Conservation (phyloP, 345 rosid genomes). For the Nephelium lappaceum region DNA sequence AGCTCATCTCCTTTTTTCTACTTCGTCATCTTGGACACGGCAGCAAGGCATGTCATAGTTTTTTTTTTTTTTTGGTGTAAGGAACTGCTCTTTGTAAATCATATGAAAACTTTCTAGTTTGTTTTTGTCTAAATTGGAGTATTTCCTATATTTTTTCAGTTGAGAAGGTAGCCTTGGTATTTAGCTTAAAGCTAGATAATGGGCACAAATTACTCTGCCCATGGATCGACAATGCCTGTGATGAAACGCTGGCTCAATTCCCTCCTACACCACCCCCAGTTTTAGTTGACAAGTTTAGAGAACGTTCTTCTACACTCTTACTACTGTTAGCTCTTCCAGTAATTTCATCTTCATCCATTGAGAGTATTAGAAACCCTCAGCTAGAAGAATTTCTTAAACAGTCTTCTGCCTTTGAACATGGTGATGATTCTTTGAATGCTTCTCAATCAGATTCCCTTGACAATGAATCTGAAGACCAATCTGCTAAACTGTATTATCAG, state of each 20-base stretch:
- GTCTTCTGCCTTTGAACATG: slow-evolving; percentile 39
- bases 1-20: slow-evolving; percentile 76
- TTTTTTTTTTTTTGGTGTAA: slow-evolving; percentile 4
- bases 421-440: slow-evolving; percentile 25
- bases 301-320: slow-evolving; percentile 54
- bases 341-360: slow-evolving; percentile 70
- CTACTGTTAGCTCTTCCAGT: slow-evolving; percentile 71
- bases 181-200: slow-evolving; percentile 86
- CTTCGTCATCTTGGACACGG: slow-evolving; percentile 82
- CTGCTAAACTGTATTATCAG: slow-evolving; percentile 68
- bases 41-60: slow-evolving; percentile 66
- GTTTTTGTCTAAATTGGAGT: slow-evolving; percentile 21
- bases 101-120: not conserved
- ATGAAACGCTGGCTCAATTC: slow-evolving; percentile 83
- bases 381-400: slow-evolving; percentile 72
- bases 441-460: slow-evolving; percentile 42
- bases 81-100: not conserved
- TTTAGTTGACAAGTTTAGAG: slow-evolving; percentile 67
- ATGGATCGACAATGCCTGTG: slow-evolving; percentile 79
- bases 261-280: slow-evolving; percentile 69
- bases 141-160: slow-evolving; percentile 45
- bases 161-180: slow-evolving; percentile 87
- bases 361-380: slow-evolving; percentile 60
- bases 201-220: slow-evolving; percentile 88
- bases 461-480: slow-evolving; percentile 40